Percentiles rank a stretch among this genome's conserved stretches.
Evolutionary conservation across 1,139 yeast genomes (phyloP).

Genomic region (Diutina catenulata): DNA sequence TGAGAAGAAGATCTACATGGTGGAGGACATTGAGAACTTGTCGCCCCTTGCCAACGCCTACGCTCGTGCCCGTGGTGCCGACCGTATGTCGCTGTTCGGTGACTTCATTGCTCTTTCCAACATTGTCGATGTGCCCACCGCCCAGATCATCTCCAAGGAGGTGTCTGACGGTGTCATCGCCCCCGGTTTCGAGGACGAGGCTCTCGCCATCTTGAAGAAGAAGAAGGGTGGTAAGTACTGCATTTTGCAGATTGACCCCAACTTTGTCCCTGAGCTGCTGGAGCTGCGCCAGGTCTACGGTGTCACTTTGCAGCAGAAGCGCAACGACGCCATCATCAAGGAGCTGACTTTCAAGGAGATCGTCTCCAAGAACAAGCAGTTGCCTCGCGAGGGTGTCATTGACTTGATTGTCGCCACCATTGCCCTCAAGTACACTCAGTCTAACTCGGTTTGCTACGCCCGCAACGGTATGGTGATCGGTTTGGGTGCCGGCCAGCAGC

Average conservation of each 20-base stretch:
- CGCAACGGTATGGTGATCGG: slow-evolving; percentile 99
- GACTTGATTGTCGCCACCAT: slow-evolving; percentile 96
- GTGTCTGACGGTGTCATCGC: slow-evolving; percentile 98
- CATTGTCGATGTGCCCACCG: slow-evolving; percentile 93
- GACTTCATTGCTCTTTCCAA: slow-evolving; percentile 96
- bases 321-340: slow-evolving; percentile 94
- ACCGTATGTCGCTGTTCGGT: slow-evolving; percentile 98
- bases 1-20: slow-evolving; percentile 93
- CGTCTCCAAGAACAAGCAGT: slow-evolving; percentile 72
- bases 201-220: slow-evolving; percentile 74
- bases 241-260: slow-evolving; percentile 90
- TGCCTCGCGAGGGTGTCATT: slow-evolving; percentile 84
- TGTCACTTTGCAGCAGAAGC: slow-evolving; percentile 86
- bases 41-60: slow-evolving; percentile 96
- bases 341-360: slow-evolving; percentile 80
- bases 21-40: slow-evolving; percentile 84
- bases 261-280: slow-evolving; percentile 66
- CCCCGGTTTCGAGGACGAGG: slow-evolving; percentile 90
- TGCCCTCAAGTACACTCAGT: slow-evolving; percentile 93
- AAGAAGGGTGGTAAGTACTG: slow-evolving; percentile 98
- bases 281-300: slow-evolving; percentile 97
- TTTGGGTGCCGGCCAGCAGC: slow-evolving; percentile 98
- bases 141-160: slow-evolving; percentile 92
- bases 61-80: slow-evolving; percentile 99
- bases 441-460: slow-evolving; percentile 96